Base-by-base conservation (phyloP, 495 filamentous ascomycete species). In the Penicillium paxilli region DNA sequence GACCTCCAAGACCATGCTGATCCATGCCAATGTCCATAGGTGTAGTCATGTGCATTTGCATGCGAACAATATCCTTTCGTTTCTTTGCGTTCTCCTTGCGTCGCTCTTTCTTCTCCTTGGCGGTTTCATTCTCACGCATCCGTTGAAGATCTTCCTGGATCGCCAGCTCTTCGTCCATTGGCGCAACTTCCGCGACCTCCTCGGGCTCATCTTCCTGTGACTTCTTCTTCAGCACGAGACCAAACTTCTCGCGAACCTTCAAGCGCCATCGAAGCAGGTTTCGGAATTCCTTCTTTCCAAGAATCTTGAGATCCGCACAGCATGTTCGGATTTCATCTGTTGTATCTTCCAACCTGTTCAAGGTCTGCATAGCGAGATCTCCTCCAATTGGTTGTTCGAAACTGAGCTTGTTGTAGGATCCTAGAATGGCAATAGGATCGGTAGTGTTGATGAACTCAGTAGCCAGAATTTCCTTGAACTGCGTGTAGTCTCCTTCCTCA, bases 1-100 rank as follows among this genome's bases (percentile, higher is more conserved):
- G 83, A 6, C 90, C 92, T 28, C 77, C 71, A 1, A 88, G 86
- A 11, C 89, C 89, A n/a, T 80, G 73, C 66, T 96, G 91, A 66
- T 97, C 93, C 76, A 94, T 86, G 57, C 94, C 94, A 58, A 98
- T 95, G 55, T 98, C 95, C 78, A 89, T 92, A 14, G 94, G 93
- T 1, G 91, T 87, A 14, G 86, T 90, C 95, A 98, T 98, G 70
- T 96, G 84, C 77, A 98, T 83, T 71, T 98, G 95, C 87, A 98
- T 84, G 42, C 94, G 87, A 24, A 92, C 77, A 49, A 96, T 92
- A 51, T 96, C 92, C 68, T 88, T 91, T 57, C 87, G 85, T 72
- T 92, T 96, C 64, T 84, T 85, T 68, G 96, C 92, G 56, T 97
- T 97, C 33, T 92, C 90, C 59, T 81, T 86, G 54, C 91, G 77